Evolutionary conservation across 352 stramenopile genomes (phyloP), one percentile per base, ranked within the genome.

Genomic region (Phytophthora fragariae): DNA sequence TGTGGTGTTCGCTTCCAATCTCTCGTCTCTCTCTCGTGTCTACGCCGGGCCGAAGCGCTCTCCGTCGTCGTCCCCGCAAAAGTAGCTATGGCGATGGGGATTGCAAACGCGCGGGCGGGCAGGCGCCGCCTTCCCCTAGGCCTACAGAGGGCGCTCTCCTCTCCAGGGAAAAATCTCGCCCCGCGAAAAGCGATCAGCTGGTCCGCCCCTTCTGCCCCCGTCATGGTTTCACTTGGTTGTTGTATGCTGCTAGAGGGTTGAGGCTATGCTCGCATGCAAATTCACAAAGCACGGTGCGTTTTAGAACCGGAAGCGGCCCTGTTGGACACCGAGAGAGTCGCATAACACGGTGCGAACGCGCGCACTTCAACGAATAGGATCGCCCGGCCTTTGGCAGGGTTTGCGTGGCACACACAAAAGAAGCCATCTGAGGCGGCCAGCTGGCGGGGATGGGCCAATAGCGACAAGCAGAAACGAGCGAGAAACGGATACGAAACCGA

Each of bases 1-100:
- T 44, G 11, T 12, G 37, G 24, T 27, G 24, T 3, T 27, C 24
- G 24, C 24, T 27, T 27, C 24, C 37, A 44, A 12, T 44, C 7
- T 29, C 7, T 33, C 33, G 37, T 17, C 15, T 72, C 29, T 47
- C 27, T 21, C 39, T 68, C 54, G 24, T 68, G 29, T 64, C 52
- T 66, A 57, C 57, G 31, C 57, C 29, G 50, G 33, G 37, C 47
- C 41, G 15, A 21, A 12, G 41, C 41, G 41, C 58, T 69, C 65
- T 77, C 37, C 52, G 50, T 68, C 54, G 61, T 66, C 61, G 64
- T 76, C 68, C 57, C 56, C 58, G 76, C 76, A 84, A 84, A 84
- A 84, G 59, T 46, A 66, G 75, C 74, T 79, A 71, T 84, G 77
- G 57, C 41, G 63, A 1, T 15, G 46, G 9, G 47, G 46, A 70